phyloP scores from a whole-genome alignment of 805 yeast genomes.

The Clavispora santaluciae region DNA sequence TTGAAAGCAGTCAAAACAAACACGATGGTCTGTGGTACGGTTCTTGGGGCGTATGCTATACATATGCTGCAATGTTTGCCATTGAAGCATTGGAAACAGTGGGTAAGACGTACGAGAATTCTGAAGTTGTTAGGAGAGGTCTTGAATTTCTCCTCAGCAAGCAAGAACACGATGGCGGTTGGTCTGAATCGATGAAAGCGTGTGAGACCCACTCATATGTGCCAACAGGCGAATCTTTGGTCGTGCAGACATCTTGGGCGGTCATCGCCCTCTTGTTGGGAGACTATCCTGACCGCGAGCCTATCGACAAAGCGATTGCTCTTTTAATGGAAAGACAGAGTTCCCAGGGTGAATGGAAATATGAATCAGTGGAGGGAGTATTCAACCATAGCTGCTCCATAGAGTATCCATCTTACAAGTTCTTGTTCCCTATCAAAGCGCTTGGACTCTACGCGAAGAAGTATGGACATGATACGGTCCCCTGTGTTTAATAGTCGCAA shows the following conservation, averaged over 20 bases:
- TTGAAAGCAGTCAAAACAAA: conserved; percentile 56
- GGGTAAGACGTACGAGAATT: conserved; percentile 57
- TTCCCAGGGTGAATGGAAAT: conserved; percentile 76
- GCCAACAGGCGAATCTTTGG: conserved; percentile 55
- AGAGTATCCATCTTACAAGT: conserved; percentile 92
- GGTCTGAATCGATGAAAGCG: conserved; percentile 94
- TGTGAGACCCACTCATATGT: conserved; percentile 79
- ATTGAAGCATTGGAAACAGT: conserved; percentile 81
- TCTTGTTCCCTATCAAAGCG: conserved; percentile 87
- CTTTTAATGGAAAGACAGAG: conserved; percentile 64
- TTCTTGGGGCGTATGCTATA: conserved; percentile 94
- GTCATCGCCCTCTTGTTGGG: conserved; percentile 77
- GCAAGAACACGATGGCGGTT: conserved; percentile 89
- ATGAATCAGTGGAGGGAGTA: conserved; percentile 88
- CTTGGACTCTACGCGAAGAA: conserved; percentile 59
- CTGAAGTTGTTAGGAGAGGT: conserved; percentile 60
- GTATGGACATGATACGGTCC: conserved; percentile 20
- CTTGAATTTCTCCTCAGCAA: conserved; percentile 78
- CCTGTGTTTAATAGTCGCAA: conserved; percentile 1
- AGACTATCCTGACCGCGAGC: conserved; percentile 63
- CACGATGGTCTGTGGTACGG: conserved; percentile 97
- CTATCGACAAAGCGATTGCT: conserved; percentile 59
- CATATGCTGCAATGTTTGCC: conserved; percentile 98
- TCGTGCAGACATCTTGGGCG: conserved; percentile 94
- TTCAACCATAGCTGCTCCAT: conserved; percentile 89